Evolutionary conservation across 2,329 filamentous ascomycete species (phyloP), one percentile per base, ranked within the genome.

Genomic region (Phaeosphaeria sp.): DNA sequence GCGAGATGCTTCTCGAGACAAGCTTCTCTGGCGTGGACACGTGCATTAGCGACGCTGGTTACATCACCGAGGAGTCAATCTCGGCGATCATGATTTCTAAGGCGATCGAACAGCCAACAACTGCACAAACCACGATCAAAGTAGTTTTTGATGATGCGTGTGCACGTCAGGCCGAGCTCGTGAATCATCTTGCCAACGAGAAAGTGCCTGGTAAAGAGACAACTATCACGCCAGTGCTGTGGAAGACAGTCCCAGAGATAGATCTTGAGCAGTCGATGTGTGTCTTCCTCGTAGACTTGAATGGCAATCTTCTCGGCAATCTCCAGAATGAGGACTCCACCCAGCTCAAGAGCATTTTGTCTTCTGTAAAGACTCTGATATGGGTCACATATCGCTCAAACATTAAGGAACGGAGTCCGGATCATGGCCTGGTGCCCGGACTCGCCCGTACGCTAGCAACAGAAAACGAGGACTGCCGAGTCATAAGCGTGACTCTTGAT

Each of bases 1-100:
- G 11, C 23, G 42, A 53, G 15, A 39, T 47, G 51, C 18, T 53
- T 10, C 43, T 11, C 5, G 15, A 58, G 1, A 64, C 66, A n/a
- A 75, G 75, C 9, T 78, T 77, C 48, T 50, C 51, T 0, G 68
- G 69, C 1, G 21, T 47, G 42, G 51, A 53, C 23, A 53, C 43
- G 42, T 47, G 51, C 15, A 53, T 53, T 33, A 53, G 27, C 20
- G 47, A 39, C 25, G 41, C 49, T 20, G 49, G 49, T 13, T 51
- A 17, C 11, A 25, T 43, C 3, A 23, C 53, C 18, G 25, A 55
- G 20, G 22, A 49, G 25, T 65, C 11, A 66, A 76, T 27, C 18
- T 55, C 55, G 10, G 55, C 43, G 21, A 30, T 52, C 23, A 50
- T 53, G 46, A 50, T 44, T 5, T 36, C 43, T 6, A 41, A 47